A percentile compares a stretch with the other conserved stretches of the same genome.
phyloP scores from a whole-genome alignment of 495 filamentous ascomycete species.

The Penicillium canariense region DNA sequence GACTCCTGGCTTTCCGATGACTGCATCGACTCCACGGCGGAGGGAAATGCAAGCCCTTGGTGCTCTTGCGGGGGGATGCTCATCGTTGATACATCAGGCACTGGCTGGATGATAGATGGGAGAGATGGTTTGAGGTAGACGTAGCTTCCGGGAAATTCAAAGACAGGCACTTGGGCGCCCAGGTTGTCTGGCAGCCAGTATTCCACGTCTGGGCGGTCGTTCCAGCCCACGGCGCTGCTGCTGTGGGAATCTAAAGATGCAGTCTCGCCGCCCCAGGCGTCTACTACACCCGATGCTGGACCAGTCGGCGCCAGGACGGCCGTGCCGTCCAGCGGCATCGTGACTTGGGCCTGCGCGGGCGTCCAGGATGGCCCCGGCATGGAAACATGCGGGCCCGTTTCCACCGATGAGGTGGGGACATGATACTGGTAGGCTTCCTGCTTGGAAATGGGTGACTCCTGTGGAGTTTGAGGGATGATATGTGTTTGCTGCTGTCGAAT shows the following conservation, averaged over 20 bases:
- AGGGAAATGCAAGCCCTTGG: constrained; percentile 21
- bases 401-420: constrained; percentile 18
- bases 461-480: constrained; percentile 15
- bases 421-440: constrained; percentile 24
- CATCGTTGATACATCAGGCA: constrained; percentile 18
- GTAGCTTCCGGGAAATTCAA: constrained; percentile 40
- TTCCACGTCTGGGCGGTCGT: constrained; percentile 33
- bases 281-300: constrained; percentile 16
- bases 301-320: constrained; percentile 19
- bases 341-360: constrained; percentile 18
- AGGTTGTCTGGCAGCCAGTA: constrained; percentile 45
- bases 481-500: constrained; percentile 42
- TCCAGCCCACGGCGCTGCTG: constrained; percentile 30
- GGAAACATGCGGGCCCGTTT: constrained; percentile 17
- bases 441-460: constrained; percentile 14
- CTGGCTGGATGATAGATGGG: constrained; percentile 40
- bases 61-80: constrained; percentile 22
- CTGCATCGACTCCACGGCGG: constrained; percentile 17
- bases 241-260: constrained; percentile 25
- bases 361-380: constrained; percentile 24
- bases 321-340: constrained; percentile 25
- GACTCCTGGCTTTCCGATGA: constrained; percentile 20
- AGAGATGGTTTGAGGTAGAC: constrained; percentile 40
- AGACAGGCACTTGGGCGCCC: constrained; percentile 33
- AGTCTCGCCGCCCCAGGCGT: constrained; percentile 26